phyloP scores from a whole-genome alignment of 495 filamentous ascomycete species.

The Penicillium flavigenum region DNA sequence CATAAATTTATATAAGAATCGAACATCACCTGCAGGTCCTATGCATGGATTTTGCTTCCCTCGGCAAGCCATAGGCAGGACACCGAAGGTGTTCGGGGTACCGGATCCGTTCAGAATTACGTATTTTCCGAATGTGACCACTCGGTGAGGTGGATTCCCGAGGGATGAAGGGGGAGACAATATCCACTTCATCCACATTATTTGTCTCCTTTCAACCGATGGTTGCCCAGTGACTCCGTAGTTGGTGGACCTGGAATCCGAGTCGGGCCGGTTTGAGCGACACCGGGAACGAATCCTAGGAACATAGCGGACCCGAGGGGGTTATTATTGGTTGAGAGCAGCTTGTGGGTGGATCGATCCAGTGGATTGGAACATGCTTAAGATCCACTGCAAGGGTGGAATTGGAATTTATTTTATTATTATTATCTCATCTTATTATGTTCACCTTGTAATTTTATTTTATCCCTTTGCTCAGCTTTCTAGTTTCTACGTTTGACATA shows the following conservation, averaged over 20 bases:
- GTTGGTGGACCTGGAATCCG: slow-evolving; percentile 35
- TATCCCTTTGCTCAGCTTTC: neutral
- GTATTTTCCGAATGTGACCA: slow-evolving; percentile 25
- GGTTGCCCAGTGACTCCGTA: slow-evolving; percentile 30
- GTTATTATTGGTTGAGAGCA: slow-evolving; percentile 21
- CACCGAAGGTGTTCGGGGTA: neutral
- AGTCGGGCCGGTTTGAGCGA: slow-evolving; percentile 34
- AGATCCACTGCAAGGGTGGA: slow-evolving; percentile 35
- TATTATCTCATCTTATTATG: neutral
- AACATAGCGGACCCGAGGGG: slow-evolving; percentile 12
- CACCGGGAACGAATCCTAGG: slow-evolving; percentile 31
- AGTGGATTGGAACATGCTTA: slow-evolving; percentile 23
- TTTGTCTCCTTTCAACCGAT: slow-evolving; percentile 22
- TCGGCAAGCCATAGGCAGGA: slow-evolving; percentile 9
- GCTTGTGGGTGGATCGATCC: slow-evolving; percentile 23
- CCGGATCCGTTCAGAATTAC: slow-evolving; percentile 22
- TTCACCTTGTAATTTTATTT: neutral
- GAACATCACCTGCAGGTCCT: slow-evolving; percentile 6
- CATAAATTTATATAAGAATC: slow-evolving; percentile 7
- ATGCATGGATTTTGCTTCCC: slow-evolving; percentile 2
- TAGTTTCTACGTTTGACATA: neutral
- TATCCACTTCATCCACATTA: slow-evolving; percentile 20
- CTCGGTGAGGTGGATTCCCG: slow-evolving; percentile 32
- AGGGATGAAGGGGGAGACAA: slow-evolving; percentile 17
- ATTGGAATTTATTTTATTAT: slow-evolving; percentile 2